Percentiles rank a stretch among this genome's conserved stretches.
Evolutionary conservation across 257 asterid species (phyloP).

Genomic region (Perilla frutescens): DNA sequence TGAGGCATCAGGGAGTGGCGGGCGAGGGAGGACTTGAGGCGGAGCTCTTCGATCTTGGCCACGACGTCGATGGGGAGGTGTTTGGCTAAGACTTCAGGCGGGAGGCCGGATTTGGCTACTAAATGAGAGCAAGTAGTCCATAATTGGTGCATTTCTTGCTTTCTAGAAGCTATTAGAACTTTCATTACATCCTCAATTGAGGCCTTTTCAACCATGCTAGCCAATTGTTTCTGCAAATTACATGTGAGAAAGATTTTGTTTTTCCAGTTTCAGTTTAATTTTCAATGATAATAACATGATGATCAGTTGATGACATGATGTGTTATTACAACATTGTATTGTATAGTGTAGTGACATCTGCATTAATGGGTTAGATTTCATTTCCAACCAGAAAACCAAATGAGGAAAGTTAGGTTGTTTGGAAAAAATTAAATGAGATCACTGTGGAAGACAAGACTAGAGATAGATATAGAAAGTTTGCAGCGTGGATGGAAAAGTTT

Average conservation of each 20-base stretch:
- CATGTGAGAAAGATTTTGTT: background rate
- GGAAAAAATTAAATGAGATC: constrained; percentile 50
- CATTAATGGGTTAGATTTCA: constrained; percentile 45
- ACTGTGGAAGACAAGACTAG: constrained; percentile 63
- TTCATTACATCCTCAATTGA: constrained; percentile 96
- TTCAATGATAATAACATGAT: background rate
- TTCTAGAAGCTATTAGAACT: constrained; percentile 83
- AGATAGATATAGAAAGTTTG: constrained; percentile 54
- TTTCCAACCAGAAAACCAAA: constrained; percentile 44
- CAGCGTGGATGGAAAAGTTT: constrained; percentile 35
- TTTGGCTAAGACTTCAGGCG: constrained; percentile 81
- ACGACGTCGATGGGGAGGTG: constrained; percentile 90
- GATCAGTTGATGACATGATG: background rate
- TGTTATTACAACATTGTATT: background rate
- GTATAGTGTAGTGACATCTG: background rate
- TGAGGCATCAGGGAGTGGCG: constrained; percentile 67
- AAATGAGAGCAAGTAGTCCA: constrained; percentile 93
- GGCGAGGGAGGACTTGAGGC: constrained; percentile 75
- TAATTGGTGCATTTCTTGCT: constrained; percentile 86
- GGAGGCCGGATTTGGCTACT: constrained; percentile 91
- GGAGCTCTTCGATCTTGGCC: constrained; percentile 86
- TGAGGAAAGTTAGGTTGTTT: constrained; percentile 54
- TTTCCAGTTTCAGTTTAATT: too few species aligned
- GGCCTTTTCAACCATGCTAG: constrained; percentile 89
- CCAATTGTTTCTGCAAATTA: constrained; percentile 73